These are phyloP conservation scores for Coelastrella sp. DNA, from an alignment of 139 green algal species.

Conservation along the genomic window DNA sequence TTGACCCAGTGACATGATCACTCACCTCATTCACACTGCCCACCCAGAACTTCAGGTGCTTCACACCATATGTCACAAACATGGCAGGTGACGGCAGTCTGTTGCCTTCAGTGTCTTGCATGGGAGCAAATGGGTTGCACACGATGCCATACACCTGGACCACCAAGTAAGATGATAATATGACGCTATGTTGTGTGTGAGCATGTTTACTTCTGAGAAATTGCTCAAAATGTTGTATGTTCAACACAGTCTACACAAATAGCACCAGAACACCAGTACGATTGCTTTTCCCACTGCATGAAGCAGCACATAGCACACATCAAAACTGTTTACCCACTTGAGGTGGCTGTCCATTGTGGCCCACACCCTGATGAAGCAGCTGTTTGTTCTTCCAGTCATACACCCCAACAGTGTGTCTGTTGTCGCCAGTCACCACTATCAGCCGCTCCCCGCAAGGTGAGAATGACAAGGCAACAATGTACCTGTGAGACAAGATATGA, in stretches of 20 bases:
- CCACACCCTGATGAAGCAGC: slow-evolving; percentile 57
- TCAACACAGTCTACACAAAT: no score
- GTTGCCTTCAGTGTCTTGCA: slow-evolving; percentile 37
- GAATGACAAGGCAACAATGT: slow-evolving; percentile 70
- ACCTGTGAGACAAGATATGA: no score
- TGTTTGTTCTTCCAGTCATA: slow-evolving; percentile 69
- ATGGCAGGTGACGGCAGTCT: slow-evolving; percentile 45
- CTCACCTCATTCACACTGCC: not conserved
- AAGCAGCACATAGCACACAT: no score
- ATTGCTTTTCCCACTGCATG: no score
- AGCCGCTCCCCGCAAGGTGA: slow-evolving; percentile 63
- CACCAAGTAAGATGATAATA: no score
- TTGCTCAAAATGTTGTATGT: no score
- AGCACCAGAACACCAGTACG: no score
- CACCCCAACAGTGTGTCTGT: slow-evolving; percentile 75
- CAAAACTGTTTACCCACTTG: slow-evolving; percentile 44
- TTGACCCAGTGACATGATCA: no score
- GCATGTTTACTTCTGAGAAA: no score
- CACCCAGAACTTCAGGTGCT: slow-evolving; percentile 74
- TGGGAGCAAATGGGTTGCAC: slow-evolving; percentile 68
- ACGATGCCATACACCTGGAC: slow-evolving; percentile 75
- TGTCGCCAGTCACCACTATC: slow-evolving; percentile 75
- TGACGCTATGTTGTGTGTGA: no score
- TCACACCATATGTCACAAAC: slow-evolving; percentile 73
- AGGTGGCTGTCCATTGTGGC: slow-evolving; percentile 69